Evolutionary conservation across 2,329 filamentous ascomycete species (phyloP), one percentile per base, ranked within the genome.

Genomic region (Colletotrichum destructivum): DNA sequence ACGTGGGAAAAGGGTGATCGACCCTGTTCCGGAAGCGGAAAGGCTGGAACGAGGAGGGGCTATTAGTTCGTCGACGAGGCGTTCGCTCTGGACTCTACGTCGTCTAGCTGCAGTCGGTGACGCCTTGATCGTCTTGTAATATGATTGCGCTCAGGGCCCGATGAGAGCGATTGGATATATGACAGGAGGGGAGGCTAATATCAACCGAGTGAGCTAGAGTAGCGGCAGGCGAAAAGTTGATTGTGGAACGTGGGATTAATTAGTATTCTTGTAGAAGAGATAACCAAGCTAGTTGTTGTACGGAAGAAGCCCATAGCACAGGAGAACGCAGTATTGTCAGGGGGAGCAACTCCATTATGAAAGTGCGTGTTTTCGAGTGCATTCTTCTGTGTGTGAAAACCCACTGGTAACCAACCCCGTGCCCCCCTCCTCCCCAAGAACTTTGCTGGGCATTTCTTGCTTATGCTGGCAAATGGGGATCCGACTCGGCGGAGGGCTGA

Each of bases 401-500:
- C 31, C 61, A n/a, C 35, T 35, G 47, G 15, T 23, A 35, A 51
- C 35, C 12, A 31, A 31, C 5, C 31, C 31, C 5, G 6, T 31
- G 31, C 31, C 7, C 31, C 31, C 31, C 8, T 2, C 31, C 8
- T 8, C 31, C 31, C 49, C 23, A 23, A 64, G 8, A 26, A 51
- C 59, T 49, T 51, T 62, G 26, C 59, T 62, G 46, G 59, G 31
- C 46, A 40, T 42, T 23, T 16, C 26, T 26, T 54, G 21, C 31
- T 21, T 11, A 2, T 18, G 13, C 65, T 64, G 69, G 59, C 57
- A 68, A 31, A 13, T 46, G 35, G 40, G 21, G 54, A 26, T 26
- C 65, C 65, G 69, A 46, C 69, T 69, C 26, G 69, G 65, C 69
- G 38, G 31, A 31, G 31, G n/a, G 9, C 18, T 47, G 40, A 64